Base-by-base conservation (phyloP, 2,329 filamentous ascomycete species). In the Aspergillus candidus region DNA sequence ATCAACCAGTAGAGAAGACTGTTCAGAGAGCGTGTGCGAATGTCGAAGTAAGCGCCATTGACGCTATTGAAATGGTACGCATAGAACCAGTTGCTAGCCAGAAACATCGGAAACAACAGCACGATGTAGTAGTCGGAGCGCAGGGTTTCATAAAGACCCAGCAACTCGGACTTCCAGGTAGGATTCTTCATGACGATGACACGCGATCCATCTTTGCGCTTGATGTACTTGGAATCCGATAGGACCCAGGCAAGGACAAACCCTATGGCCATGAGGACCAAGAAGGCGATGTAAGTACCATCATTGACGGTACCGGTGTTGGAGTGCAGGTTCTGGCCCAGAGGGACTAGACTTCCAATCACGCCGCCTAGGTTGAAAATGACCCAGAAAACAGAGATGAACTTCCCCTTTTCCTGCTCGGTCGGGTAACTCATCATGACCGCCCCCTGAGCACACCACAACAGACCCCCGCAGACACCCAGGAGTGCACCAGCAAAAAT, bases 361-460 rank as follows among this genome's bases (percentile, higher is more conserved):
- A 95, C 89, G 57, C 83, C 89, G 56, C 90, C 90, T 47, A 90
- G 68, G 68, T 95, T 95, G 76, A 95, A 96, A 59, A 96, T 94
- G 65, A 89, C 82, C 90, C 90, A 95, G 71, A 95, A 95, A 72
- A 82, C 83, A 48, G 86, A 86, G 64, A 95, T 94, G 66, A 89
- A 95, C 47, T 83, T 82, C 35, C 90, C 90, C 74, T 95, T 95
- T 52, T 80, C 79, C 30, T 79, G 67, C 69, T 95, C 90, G 14
- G 78, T 74, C 2, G 89, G 89, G 65, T 95, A 95, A 33, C 86
- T 82, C 80, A 94, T 91, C 71, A 76, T 75, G 38, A 76, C 67
- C 2, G 72, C 68, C 36, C 73, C 73, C 52, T 76, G 72, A 1
- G 72, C 72, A 44, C 68, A 71, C 74, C 74, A 76, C 33, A 76